Conservation (phyloP, 1,284 basidiomycete species). For the Boletus mariae region DNA sequence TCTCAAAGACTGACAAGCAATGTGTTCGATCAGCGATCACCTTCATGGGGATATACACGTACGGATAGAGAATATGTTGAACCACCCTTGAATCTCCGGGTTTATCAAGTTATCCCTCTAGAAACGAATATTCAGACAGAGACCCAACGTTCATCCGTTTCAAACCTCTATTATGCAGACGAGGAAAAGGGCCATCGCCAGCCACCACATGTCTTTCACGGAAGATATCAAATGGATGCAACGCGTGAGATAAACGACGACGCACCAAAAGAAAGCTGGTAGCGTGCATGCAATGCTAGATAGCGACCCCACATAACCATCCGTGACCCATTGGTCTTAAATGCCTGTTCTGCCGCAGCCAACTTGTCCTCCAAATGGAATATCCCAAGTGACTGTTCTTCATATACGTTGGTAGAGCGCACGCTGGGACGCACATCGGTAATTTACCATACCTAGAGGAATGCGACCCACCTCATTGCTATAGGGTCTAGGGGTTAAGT, state of each 20-base stretch:
- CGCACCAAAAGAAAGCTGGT: slow-evolving; percentile 84
- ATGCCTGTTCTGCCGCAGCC: slow-evolving; percentile 45
- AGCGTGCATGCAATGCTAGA: slow-evolving; percentile 75
- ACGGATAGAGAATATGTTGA: slow-evolving; percentile 78
- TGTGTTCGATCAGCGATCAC: neutral
- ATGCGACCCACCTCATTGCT: slow-evolving; percentile 58
- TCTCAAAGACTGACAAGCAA: slow-evolving; percentile 64
- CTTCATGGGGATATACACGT: slow-evolving; percentile 27
- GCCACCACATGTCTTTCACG: slow-evolving; percentile 83
- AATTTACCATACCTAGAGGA: neutral
- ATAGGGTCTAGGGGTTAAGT: slow-evolving; percentile 53
- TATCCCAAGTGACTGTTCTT: slow-evolving; percentile 83
- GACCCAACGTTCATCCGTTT: neutral
- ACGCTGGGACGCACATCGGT: slow-evolving; percentile 49
- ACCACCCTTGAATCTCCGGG: slow-evolving; percentile 54
- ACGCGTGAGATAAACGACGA: neutral
- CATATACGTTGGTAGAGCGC: slow-evolving; percentile 98
- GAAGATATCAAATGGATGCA: slow-evolving; percentile 1
- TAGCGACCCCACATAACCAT: slow-evolving; percentile 74
- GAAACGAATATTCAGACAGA: slow-evolving; percentile 2
- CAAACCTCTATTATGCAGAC: slow-evolving; percentile 85
- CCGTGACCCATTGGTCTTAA: slow-evolving; percentile 45
- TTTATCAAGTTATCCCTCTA: slow-evolving; percentile 60
- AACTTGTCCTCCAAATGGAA: slow-evolving; percentile 54
- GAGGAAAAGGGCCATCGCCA: slow-evolving; percentile 72